These are phyloP conservation scores for Psidium guajava DNA, from an alignment of 345 rosid species.

Conservation along the genomic window DNA sequence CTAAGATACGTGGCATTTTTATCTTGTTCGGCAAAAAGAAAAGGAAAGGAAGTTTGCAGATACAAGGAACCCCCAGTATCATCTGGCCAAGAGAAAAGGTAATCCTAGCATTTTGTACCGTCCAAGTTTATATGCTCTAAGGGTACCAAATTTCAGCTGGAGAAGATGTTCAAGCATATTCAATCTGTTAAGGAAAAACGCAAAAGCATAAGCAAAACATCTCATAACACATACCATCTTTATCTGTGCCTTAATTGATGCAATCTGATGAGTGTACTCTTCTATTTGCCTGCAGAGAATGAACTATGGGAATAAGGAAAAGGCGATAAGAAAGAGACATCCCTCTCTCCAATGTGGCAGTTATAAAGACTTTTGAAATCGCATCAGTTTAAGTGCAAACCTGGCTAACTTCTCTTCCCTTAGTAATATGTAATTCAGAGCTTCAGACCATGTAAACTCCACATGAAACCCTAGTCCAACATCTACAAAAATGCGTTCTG, in stretches of 20 bases:
- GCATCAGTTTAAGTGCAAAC: conserved; percentile 12
- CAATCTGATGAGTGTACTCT: conserved; percentile 38
- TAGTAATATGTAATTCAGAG: conserved; percentile 40
- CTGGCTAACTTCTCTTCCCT: conserved; percentile 59
- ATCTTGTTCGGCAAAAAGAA: neutral
- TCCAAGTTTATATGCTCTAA: neutral
- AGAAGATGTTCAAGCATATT: neutral
- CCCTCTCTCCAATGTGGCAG: neutral
- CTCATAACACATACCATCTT: conserved; percentile 36
- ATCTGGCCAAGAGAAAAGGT: neutral
- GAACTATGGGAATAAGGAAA: neutral
- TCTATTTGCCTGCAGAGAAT: conserved; percentile 45
- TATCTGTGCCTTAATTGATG: conserved; percentile 73
- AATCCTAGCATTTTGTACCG: neutral
- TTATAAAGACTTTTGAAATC: neutral
- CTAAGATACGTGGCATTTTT: neutral
- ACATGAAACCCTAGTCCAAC: conserved; percentile 76
- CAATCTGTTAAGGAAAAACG: neutral
- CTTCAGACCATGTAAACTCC: conserved; percentile 80
- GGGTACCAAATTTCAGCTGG: neutral
- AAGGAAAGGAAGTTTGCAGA: neutral
- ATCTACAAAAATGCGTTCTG: conserved; percentile 55
- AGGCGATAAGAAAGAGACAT: neutral
- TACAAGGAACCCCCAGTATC: neutral
- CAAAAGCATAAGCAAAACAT: neutral